Evolutionary conservation across 129 eudicot genomes (phyloP).

Genomic region (Arctium minus): DNA sequence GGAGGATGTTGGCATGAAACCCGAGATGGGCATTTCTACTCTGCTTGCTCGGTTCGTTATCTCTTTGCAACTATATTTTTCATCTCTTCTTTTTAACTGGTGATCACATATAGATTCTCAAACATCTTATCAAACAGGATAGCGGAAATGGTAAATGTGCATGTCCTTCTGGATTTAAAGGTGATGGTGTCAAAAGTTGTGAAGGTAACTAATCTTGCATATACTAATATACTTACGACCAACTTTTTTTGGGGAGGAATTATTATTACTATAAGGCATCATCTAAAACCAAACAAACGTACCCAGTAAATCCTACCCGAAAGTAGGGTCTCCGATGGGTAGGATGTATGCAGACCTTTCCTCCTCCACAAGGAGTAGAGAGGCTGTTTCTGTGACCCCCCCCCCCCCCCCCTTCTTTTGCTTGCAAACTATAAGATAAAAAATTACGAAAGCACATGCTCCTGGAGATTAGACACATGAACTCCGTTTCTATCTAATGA

Average conservation of each 20-base stretch:
- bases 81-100: neutral
- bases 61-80: neutral
- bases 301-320: too few species aligned
- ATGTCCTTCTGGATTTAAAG: slow-evolving; percentile 90
- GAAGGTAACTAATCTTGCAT: slow-evolving; percentile 51
- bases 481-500: neutral
- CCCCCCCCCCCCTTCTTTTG: too few species aligned
- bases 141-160: slow-evolving; percentile 61
- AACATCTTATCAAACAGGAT: slow-evolving; percentile 47
- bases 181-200: slow-evolving; percentile 81
- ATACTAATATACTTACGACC: neutral
- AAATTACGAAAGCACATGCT: neutral
- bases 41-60: slow-evolving; percentile 75
- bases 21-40: slow-evolving; percentile 56
- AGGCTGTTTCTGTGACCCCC: too few species aligned
- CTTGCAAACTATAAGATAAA: too few species aligned
- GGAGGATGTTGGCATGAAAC: slow-evolving; percentile 98
- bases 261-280: too few species aligned
- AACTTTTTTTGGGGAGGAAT: neutral
- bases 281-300: too few species aligned
- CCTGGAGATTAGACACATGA: neutral
- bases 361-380: too few species aligned
- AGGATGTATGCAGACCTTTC: too few species aligned
- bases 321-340: too few species aligned
- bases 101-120: neutral